Evolutionary conservation across 805 yeast genomes (phyloP), one percentile per base, ranked within the genome.

Genomic region (Debaryomyces prosopidis): DNA sequence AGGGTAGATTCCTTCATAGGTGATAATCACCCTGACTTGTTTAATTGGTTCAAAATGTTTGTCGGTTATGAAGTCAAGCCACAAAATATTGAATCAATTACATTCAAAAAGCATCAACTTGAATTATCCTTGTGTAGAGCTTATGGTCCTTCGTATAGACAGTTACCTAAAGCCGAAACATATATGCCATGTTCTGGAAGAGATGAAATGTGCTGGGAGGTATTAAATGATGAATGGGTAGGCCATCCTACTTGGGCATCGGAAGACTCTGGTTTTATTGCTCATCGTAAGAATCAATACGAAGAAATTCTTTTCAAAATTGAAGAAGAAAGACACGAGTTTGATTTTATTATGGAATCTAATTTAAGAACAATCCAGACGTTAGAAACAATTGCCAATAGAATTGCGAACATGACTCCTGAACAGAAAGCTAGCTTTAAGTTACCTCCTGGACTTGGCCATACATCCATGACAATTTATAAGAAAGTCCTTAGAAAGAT

Each of bases 211-310:
- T 94, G 99, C 64, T 92, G 97, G 97, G 97, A 92, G 60, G 97
- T 94, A 12, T 77, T 94, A 56, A 94, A 94, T 66, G 99, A 94
- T 65, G 98, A 92, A 67, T 94, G 98, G 97, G 98, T 94, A 30
- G 97, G 97, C 5, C 98, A 94, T 67, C 99, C 99, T 17, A 95
- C 96, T n/a, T 94, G 99, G 99, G 99, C 98, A 3, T 92, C 98
- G 0, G 99, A 94, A 65, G 99, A 94, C 65, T 88, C 97, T 10
- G 99, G 99, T 0, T 94, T 92, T 58, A 91, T 94, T 62, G 97
- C 99, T n/a, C 99, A 94, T 65, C 82, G 98, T 53, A 94, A 94
- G 68, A 94, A 94, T 63, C 99, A 94, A 69, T 94, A 92, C 63
- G 99, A 94, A 67, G 99, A 94, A 65, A 88, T 94, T 40, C 69